Base-by-base conservation (phyloP, 352 stramenopile species). In the Globisporangium apiculatum region DNA sequence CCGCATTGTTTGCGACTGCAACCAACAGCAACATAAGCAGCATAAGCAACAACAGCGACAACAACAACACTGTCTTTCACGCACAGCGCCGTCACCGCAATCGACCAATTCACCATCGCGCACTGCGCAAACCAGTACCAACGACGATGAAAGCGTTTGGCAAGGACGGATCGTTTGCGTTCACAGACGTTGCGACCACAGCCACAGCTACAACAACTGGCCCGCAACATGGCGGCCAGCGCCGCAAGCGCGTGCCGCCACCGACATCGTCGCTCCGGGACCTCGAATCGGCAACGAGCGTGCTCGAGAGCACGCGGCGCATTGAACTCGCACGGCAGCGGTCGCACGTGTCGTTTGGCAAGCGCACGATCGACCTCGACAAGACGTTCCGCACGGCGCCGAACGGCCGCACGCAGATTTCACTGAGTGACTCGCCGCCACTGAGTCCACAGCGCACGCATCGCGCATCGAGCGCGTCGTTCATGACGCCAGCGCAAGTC, bases 361-460 rank as follows among this genome's bases (percentile, higher is more conserved):
- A 82, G 17, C 62, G 72, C 50, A 75, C 61, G 18, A 79, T 86
- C 58, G 65, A 69, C 35, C 52, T 86, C 9, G 71, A 77, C 35
- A 71, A 72, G 55, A 72, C 76, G 42, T 84, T 85, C 61, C 76
- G 73, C 17, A 84, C 76, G n/a, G 76, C 72, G 1, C 79, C 76
- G 5, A 71, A 71, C 48, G 70, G 73, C 40, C 57, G 61, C 14
- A 57, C 75, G 41, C 69, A 64, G 55, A 50, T 89, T 7, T 55
- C 62, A 24, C 70, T 77, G 12, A 31, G 24, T 31, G 72, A 77
- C 24, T 71, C 65, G 31, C 67, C 53, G 3, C 38, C 54, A 24
- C 43, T 51, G 56, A 47, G 41, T 35, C 52, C 51, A 35, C 54
- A 55, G 58, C 59, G 45, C 46, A 42, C 7, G 18, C 60, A 46